A percentile compares a stretch with the other conserved stretches of the same genome.
Conservation (phyloP, 177 flowering plant species). For the Vitis hybrid region DNA sequence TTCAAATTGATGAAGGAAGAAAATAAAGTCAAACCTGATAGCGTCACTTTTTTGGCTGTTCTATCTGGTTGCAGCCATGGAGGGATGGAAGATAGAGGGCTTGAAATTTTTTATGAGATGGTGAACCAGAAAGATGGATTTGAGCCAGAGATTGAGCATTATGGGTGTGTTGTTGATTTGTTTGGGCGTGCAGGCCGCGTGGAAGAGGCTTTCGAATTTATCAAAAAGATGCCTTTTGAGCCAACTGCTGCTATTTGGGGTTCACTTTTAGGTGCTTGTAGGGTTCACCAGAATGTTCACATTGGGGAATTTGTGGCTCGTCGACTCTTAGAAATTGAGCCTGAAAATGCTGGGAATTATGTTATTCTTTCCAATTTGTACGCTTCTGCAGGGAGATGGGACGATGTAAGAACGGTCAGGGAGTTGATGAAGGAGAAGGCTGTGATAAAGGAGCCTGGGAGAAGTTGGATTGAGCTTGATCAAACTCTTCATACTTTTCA, state of each 20-base stretch:
- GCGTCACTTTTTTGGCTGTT: conserved; percentile 57
- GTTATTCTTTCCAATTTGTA: conserved; percentile 62
- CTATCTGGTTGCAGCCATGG: conserved; percentile 80
- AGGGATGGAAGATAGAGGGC: conserved; percentile 59
- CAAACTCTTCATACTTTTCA: conserved; percentile 55
- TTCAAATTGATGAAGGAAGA: conserved; percentile 52
- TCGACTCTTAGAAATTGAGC: conserved; percentile 55
- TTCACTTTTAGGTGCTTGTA: conserved; percentile 66
- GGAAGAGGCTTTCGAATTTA: conserved; percentile 51
- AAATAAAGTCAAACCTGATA: conserved; percentile 46
- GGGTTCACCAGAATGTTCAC: conserved; percentile 45
- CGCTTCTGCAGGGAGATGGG: conserved; percentile 70
- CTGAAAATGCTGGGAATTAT: conserved; percentile 65
- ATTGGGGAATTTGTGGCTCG: conserved; percentile 52
- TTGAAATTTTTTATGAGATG: conserved; percentile 54
- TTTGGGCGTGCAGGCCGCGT: conserved; percentile 67
- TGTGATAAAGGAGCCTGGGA: conserved; percentile 63
- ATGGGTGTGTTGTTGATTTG: conserved; percentile 70
- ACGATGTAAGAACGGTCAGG: conserved; percentile 48
- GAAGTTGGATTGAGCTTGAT: conserved; percentile 62
- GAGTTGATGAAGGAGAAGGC: conserved; percentile 51
- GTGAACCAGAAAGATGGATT: conserved; percentile 28
- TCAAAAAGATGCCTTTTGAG: conserved; percentile 56
- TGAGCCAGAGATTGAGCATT: conserved; percentile 55
- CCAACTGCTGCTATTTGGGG: conserved; percentile 69